phyloP scores from a whole-genome alignment of 306 rosid genomes.

The Rosa lucieae region DNA sequence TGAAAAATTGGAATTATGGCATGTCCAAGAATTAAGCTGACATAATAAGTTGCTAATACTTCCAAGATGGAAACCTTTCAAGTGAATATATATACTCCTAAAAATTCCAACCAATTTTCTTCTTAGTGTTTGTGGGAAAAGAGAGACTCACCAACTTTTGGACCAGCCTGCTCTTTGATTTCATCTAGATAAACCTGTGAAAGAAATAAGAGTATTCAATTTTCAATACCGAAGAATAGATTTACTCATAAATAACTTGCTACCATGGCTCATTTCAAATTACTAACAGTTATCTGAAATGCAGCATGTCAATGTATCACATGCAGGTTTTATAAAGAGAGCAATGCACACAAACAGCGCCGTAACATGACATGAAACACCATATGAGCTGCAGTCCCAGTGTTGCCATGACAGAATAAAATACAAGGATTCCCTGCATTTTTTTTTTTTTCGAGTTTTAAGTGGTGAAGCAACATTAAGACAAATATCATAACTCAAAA shows the following conservation, averaged over 20 bases:
- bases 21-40: neutral
- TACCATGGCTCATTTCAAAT: neutral
- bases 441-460: no score
- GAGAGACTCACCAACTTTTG: slow-evolving; percentile 50
- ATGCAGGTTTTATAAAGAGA: neutral
- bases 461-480: no score
- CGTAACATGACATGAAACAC: no score
- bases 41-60: neutral
- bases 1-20: neutral
- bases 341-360: neutral
- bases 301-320: neutral
- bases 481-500: no score
- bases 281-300: neutral
- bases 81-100: neutral
- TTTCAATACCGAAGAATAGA: neutral
- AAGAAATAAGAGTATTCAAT: slow-evolving; percentile 10
- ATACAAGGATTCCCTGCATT: no score
- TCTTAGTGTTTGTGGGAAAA: neutral
- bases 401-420: no score
- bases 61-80: neutral
- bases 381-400: no score
- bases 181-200: slow-evolving; percentile 54
- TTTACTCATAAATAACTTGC: neutral
- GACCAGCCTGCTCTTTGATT: slow-evolving; percentile 37
- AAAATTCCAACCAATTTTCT: neutral